phyloP scores from a whole-genome alignment of 2,329 filamentous ascomycete genomes.

The Phialemonium atrogriseum region DNA sequence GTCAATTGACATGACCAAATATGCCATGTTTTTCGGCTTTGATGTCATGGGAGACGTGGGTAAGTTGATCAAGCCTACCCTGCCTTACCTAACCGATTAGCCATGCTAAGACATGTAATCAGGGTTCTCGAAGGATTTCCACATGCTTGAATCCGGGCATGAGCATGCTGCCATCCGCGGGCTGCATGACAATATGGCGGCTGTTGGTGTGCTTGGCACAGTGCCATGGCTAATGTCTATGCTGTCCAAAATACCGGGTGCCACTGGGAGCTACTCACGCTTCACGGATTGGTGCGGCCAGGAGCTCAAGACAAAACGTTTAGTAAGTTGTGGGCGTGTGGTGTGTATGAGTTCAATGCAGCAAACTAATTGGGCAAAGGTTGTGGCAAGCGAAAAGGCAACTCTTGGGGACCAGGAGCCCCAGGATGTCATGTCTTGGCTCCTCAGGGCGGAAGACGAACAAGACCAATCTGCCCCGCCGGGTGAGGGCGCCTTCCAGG shows the following conservation, averaged over 20 bases:
- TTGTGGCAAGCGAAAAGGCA: neutral
- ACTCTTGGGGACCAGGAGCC: constrained; percentile 7
- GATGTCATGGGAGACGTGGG: constrained; percentile 7
- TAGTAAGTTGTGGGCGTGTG: too few relatives aligned
- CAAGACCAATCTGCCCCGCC: constrained; percentile 16
- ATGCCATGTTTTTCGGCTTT: constrained; percentile 5
- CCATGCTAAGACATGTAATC: too few relatives aligned
- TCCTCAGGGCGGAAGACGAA: constrained; percentile 13
- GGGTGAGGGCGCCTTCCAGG: constrained; percentile 1
- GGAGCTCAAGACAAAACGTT: constrained; percentile 17
- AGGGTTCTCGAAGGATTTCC: constrained; percentile 29
- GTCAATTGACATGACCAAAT: constrained; percentile 3
- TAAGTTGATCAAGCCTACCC: neutral
- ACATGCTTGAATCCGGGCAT: constrained; percentile 24
- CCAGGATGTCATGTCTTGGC: constrained; percentile 21
- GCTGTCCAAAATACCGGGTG: constrained; percentile 22
- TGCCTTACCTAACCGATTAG: neutral
- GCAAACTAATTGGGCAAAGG: neutral
- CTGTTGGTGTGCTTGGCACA: neutral
- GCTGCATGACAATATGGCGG: constrained; percentile 5
- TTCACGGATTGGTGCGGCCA: constrained; percentile 26
- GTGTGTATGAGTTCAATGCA: too few relatives aligned
- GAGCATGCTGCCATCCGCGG: constrained; percentile 20
- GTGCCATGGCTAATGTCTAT: constrained; percentile 23
- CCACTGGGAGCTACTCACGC: constrained; percentile 19